These are phyloP conservation scores for Coffea eugenioides DNA, from an alignment of 257 asterid genomes.

Conservation along the genomic window DNA sequence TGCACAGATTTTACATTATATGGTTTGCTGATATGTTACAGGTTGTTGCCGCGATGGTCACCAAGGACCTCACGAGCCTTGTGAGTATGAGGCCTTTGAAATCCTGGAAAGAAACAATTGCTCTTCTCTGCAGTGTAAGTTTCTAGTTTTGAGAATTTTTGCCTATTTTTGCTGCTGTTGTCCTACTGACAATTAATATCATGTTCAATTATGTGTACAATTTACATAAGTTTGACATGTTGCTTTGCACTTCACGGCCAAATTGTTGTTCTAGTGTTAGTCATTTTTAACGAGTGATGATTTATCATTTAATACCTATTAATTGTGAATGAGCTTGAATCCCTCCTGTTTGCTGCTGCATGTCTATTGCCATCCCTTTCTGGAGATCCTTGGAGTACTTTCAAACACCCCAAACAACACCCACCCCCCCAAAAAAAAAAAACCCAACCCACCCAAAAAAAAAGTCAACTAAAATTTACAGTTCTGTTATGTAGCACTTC, in stretches of 20 bases:
- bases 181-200: background rate
- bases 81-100: conserved; percentile 81
- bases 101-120: conserved; percentile 98
- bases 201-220: background rate
- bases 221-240: background rate
- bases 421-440: background rate
- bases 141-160: conserved; percentile 1
- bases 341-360: background rate
- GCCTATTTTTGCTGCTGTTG: background rate
- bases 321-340: background rate
- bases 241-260: background rate
- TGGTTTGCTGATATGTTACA: conserved; percentile 16
- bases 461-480: background rate
- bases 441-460: background rate
- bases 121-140: conserved; percentile 90
- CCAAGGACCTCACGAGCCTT: conserved; percentile 86
- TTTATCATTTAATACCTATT: background rate
- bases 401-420: background rate
- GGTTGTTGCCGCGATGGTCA: conserved; percentile 74
- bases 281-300: background rate
- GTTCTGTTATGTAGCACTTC: background rate
- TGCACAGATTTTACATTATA: background rate
- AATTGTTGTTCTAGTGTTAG: background rate
- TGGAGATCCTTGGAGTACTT: background rate
- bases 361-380: background rate